Percentiles rank a stretch among this genome's conserved stretches.
Conservation (phyloP, 108 stramenopile genomes). For the Schizochytrium sp. region DNA sequence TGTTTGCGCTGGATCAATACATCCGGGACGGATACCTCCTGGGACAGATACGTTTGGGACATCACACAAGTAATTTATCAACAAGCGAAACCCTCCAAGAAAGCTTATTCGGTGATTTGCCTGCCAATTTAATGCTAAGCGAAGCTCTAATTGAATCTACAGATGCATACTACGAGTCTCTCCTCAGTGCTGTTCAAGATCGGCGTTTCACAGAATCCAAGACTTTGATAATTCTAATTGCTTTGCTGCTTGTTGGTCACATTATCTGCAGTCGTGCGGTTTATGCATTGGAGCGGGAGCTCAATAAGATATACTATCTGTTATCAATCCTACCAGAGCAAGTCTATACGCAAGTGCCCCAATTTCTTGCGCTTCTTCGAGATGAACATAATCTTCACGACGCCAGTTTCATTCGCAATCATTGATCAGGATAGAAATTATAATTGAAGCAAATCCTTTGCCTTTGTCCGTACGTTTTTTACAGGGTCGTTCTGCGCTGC, state of each 20-base stretch:
- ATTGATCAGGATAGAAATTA: not conserved
- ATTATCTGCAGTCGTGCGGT: slow-evolving; percentile 8
- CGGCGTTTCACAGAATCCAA: not conserved
- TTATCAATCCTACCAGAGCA: not conserved
- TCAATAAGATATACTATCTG: not conserved
- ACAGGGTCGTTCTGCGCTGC: slow-evolving; percentile 42
- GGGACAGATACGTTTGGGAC: not conserved
- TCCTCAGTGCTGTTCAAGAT: not conserved
- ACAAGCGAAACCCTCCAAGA: not conserved
- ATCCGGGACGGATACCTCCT: not conserved
- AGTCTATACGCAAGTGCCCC: slow-evolving; percentile 2
- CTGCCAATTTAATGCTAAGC: not conserved
- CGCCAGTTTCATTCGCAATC: no score
- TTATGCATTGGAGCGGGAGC: not conserved
- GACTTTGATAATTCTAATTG: not conserved
- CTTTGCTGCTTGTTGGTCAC: not conserved
- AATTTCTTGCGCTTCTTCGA: not conserved
- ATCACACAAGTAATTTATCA: not conserved
- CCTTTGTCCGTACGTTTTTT: slow-evolving; percentile 32
- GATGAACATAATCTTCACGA: not conserved
- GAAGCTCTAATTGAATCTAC: not conserved
- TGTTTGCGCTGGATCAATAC: not conserved
- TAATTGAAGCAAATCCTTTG: not conserved
- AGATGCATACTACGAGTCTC: not conserved
- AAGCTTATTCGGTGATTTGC: not conserved